Percentiles rank a stretch among this genome's conserved stretches.
These are phyloP conservation scores for Volutella citrinella DNA, from an alignment of 2,329 filamentous ascomycete genomes.

Conservation along the genomic window DNA sequence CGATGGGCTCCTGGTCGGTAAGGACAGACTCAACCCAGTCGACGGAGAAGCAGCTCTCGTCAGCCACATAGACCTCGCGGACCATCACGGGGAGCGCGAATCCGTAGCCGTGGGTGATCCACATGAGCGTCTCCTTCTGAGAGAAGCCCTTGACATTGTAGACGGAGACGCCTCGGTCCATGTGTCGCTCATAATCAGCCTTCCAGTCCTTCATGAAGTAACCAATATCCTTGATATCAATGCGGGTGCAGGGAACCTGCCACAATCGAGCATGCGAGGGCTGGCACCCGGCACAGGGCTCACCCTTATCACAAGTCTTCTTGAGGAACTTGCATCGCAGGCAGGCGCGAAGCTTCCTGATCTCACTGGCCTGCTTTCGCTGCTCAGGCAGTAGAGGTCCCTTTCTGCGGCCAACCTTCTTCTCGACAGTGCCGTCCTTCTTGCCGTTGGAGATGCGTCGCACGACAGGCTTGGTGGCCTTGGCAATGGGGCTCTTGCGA, in stretches of 20 bases:
- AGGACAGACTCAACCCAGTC: slow-evolving; percentile 88
- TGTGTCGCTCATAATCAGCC: slow-evolving; percentile 90
- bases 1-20: slow-evolving; percentile 64
- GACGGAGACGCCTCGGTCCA: slow-evolving; percentile 81
- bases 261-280: slow-evolving; percentile 92
- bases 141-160: slow-evolving; percentile 90
- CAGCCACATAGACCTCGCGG: slow-evolving; percentile 86
- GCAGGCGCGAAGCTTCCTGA: slow-evolving; percentile 90
- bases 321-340: slow-evolving; percentile 97
- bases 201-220: slow-evolving; percentile 99
- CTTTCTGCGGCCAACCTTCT: slow-evolving; percentile 87
- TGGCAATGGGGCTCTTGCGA: slow-evolving; percentile 75
- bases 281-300: slow-evolving; percentile 92
- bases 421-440: slow-evolving; percentile 76
- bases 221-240: slow-evolving; percentile 97
- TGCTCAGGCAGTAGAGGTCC: slow-evolving; percentile 90
- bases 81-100: slow-evolving; percentile 91
- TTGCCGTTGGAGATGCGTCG: slow-evolving; percentile 75
- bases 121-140: slow-evolving; percentile 68
- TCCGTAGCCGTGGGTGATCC: slow-evolving; percentile 95
- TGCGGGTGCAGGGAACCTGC: slow-evolving; percentile 96
- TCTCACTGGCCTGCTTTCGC: slow-evolving; percentile 94
- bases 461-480: slow-evolving; percentile 78
- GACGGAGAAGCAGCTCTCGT: slow-evolving; percentile 88
- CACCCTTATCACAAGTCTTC: slow-evolving; percentile 98